phyloP scores from a whole-genome alignment of 352 stramenopile genomes.

The Hyaloperonospora brassicae region DNA sequence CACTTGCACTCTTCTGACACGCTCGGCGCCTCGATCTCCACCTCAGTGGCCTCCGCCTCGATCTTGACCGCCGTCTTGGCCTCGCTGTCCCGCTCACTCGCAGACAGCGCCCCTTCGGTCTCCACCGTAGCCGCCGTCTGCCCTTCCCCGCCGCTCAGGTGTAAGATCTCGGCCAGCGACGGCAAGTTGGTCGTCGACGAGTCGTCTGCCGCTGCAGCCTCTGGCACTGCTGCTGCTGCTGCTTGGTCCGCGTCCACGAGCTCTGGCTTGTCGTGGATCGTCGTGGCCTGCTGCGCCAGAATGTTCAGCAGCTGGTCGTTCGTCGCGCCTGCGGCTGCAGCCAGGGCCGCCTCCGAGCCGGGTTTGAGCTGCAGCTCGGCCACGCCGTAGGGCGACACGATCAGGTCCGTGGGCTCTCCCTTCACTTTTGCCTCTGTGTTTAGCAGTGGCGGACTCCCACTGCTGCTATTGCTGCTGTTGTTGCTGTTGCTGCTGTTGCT shows the following conservation, averaged over 20 bases:
- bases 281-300: constrained; percentile 50
- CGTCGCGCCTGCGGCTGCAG: constrained; percentile 20
- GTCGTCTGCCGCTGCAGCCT: constrained; percentile 5
- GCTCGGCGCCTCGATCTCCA: constrained; percentile 1
- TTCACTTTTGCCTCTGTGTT: constrained; percentile 28
- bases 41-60: constrained; percentile 4
- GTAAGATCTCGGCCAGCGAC: constrained; percentile 62
- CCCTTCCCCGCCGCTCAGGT: constrained; percentile 38
- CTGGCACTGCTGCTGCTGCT: neutral
- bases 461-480: neutral
- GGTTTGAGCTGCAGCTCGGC: constrained; percentile 49
- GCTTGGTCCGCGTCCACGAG: constrained; percentile 17
- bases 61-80: neutral
- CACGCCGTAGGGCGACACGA: constrained; percentile 52
- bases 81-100: neutral
- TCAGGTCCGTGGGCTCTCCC: constrained; percentile 19
- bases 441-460: constrained; percentile 15
- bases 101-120: neutral
- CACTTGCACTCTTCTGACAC: constrained; percentile 24
- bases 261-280: constrained; percentile 25
- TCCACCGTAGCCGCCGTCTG: constrained; percentile 1
- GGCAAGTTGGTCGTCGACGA: constrained; percentile 50
- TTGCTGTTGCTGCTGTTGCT: neutral
- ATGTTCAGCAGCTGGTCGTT: constrained; percentile 60
- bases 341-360: constrained; percentile 18